phyloP scores from a whole-genome alignment of 495 filamentous ascomycete species.

The Lepraria neglecta region DNA sequence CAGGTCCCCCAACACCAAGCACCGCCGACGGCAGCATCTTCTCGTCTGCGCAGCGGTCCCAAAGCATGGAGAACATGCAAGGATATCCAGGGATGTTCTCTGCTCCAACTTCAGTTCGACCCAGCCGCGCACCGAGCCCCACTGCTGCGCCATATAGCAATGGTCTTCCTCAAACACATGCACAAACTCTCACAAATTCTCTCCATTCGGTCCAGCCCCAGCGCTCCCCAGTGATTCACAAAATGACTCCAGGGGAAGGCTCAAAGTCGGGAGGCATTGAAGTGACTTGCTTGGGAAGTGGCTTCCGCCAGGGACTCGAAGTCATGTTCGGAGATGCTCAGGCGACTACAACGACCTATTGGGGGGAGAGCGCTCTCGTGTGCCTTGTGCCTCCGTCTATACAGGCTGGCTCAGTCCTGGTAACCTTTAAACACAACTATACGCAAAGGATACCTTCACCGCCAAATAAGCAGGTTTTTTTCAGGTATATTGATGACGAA shows the following conservation, averaged over 20 bases:
- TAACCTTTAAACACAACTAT: slow-evolving; percentile 62
- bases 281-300: slow-evolving; percentile 72
- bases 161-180: slow-evolving; percentile 17
- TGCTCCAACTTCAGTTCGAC: slow-evolving; percentile 58
- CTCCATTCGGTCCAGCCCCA: slow-evolving; percentile 37
- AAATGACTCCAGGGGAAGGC: slow-evolving; percentile 75
- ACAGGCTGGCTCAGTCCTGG: slow-evolving; percentile 61
- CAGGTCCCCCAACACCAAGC: slow-evolving; percentile 59
- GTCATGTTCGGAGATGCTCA: slow-evolving; percentile 78
- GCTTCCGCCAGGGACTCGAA: slow-evolving; percentile 71
- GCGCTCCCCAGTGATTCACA: slow-evolving; percentile 57
- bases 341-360: slow-evolving; percentile 75
- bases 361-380: slow-evolving; percentile 75
- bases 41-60: slow-evolving; percentile 43
- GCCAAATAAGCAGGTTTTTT: slow-evolving; percentile 54
- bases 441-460: slow-evolving; percentile 44
- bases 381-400: slow-evolving; percentile 73
- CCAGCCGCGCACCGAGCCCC: slow-evolving; percentile 45
- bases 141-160: slow-evolving; percentile 40
- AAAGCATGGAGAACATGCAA: slow-evolving; percentile 52
- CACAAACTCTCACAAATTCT: slow-evolving; percentile 34
- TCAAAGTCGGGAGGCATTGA: slow-evolving; percentile 77
- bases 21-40: slow-evolving; percentile 49
- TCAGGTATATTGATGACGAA: slow-evolving; percentile 73
- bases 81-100: slow-evolving; percentile 53